Evolutionary conservation across 1,284 basidiomycete genomes (phyloP), one percentile per base, ranked within the genome.

Genomic region (Apiotrichum gamsii): DNA sequence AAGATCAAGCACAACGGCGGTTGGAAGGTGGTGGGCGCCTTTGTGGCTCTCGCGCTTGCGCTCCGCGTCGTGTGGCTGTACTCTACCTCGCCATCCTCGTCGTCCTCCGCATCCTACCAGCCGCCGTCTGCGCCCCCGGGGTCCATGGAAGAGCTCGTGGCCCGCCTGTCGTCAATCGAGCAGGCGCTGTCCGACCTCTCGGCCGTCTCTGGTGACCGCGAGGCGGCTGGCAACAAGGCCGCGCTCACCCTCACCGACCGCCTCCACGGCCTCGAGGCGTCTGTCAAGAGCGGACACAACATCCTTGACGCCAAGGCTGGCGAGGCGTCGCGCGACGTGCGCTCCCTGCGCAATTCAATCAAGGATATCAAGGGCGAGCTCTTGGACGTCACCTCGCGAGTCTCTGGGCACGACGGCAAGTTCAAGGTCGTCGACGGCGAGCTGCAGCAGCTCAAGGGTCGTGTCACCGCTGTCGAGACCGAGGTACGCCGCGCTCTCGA

Each of bases 61-160:
- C 35, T 64, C 5, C 50, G 60, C 16, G 28, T 40, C 19, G 18
- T 40, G 4, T 40, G 39, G 14, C 13, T 31, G 28, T 28, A 13
- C n/a, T 40, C 5, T 13, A 15, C 14, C 39, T 30, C 14, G 39
- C 39, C 28, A 19, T 40, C 9, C 25, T 30, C 14, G 39, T 28
- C 28, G 25, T 40, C 9, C 25, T 40, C 39, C 14, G n/a, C 34
- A 3, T 20, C 41, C 10, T 68, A 57, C 47, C 31, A 29, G 18
- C 50, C 65, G 2, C 83, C 86, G 0, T 75, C 79, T 9, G 61
- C 76, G 5, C 84, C 85, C 6, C 80, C 82, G 2, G 76, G 77
- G 11, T 79, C 85, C 58, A 74, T 90, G 39, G 78, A 81, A 5
- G 87, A 87, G 52, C 74, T 91, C 18, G 75, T 83, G 3, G 74